phyloP scores from a whole-genome alignment of 2,329 filamentous ascomycete species.

The Immersiporthe knoxdaviesiana region DNA sequence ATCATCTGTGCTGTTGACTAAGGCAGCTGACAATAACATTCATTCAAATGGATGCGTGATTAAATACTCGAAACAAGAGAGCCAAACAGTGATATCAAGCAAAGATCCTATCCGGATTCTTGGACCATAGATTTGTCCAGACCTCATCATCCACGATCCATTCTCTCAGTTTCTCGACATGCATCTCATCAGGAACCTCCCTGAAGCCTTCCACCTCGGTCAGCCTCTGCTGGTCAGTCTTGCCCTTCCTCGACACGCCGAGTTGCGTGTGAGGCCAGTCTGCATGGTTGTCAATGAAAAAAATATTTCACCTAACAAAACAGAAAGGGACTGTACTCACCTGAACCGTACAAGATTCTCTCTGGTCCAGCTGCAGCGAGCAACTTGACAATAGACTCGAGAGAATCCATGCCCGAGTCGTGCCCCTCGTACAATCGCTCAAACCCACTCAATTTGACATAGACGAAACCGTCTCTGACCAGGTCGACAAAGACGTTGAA shows the following conservation, averaged over 20 bases:
- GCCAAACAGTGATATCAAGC: neutral
- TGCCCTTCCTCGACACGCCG: conserved; percentile 31
- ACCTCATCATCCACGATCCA: conserved; percentile 33
- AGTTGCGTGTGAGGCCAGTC: conserved; percentile 35
- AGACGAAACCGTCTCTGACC: conserved; percentile 32
- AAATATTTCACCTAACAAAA: neutral
- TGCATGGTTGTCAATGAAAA: neutral
- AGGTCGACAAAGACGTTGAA: conserved; percentile 32
- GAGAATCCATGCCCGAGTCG: conserved; percentile 28
- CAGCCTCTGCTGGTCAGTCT: conserved; percentile 32
- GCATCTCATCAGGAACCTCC: conserved; percentile 29
- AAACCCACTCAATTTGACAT: conserved; percentile 35
- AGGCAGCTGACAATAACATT: neutral
- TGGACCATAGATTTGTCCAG: conserved; percentile 33
- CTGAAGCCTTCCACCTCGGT: conserved; percentile 33
- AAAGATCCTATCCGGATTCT: conserved; percentile 32
- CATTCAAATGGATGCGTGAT: too few relatives aligned
- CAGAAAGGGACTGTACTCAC: neutral
- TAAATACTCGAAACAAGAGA: too few relatives aligned
- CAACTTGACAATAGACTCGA: conserved; percentile 31
- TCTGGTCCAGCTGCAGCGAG: conserved; percentile 32
- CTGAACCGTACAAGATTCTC: conserved; percentile 32
- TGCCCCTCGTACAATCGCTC: conserved; percentile 33
- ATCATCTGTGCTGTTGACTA: conserved; percentile 2
- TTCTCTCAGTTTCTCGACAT: conserved; percentile 31